Evolutionary conservation across 495 filamentous ascomycete species (phyloP), one percentile per base, ranked within the genome.

Genomic region (Penicillium waksmanii): DNA sequence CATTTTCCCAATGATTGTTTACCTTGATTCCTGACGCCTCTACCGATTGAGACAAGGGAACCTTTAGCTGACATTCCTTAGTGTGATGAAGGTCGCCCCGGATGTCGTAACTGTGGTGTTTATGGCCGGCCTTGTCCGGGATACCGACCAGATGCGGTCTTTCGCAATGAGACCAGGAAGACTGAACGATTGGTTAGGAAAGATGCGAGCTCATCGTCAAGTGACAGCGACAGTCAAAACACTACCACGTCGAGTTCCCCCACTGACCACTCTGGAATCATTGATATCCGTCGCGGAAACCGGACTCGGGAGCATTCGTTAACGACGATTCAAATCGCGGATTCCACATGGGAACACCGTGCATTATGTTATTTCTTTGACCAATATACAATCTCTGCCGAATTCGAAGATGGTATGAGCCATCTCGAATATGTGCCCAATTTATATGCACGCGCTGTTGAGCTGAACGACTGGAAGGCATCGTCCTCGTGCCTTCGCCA

Each of bases 351-450:
- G 74, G 70, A 78, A 42, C 65, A 80, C 46, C 72, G 75, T 8
- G 76, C 77, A 3, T 19, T 76, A 2, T 79, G 76, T 57, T 79
- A 73, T 50, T 80, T 80, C 56, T 79, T 80, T 43, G 75, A 78
- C 23, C 77, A 80, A 53, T 80, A 71, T 50, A 77, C 73, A 1
- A 63, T 69, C 9, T 34, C 54, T 25, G 66, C 60, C 11, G 55
- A 69, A 3, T 8, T 8, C 1, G 65, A 72, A 17, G 68, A 66
- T 27, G 65, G 62, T 15, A 38, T 66, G 47, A 68, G 69, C 15
- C 69, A 79, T 53, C 53, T 80, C 13, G 71, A 70, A 6, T 80
- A 75, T 36, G 35, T 80, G 1, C 75, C 77, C 0, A 51, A 60
- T 1, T 53, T 80, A 21, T 80, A 79, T 55, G 66, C 71, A 0